Percentiles rank a stretch among this genome's conserved stretches.
Evolutionary conservation across 305 asterid genomes (phyloP).

Genomic region (Fraxinus ornus): DNA sequence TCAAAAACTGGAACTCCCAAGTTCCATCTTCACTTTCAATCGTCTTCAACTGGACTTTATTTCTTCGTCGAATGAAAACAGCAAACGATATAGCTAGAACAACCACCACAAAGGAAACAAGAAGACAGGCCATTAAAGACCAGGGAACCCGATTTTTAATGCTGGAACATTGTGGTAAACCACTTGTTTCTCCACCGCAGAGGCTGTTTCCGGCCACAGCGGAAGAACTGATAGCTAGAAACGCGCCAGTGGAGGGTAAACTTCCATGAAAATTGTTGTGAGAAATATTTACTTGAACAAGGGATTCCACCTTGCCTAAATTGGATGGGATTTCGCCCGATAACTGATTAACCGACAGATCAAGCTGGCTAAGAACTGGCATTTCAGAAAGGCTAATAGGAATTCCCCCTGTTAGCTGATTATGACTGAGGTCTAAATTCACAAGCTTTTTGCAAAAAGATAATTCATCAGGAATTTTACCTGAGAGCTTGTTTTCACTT

Average conservation of each 20-base stretch:
- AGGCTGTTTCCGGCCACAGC: slow-evolving; percentile 61
- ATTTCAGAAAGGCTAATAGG: slow-evolving; percentile 56
- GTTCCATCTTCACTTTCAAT: slow-evolving; percentile 54
- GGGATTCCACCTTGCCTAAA: slow-evolving; percentile 65
- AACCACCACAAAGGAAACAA: slow-evolving; percentile 33
- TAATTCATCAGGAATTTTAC: slow-evolving; percentile 56
- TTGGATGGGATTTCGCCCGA: slow-evolving; percentile 57
- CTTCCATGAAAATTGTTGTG: slow-evolving; percentile 64
- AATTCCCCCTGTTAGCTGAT: slow-evolving; percentile 53
- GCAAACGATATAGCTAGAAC: slow-evolving; percentile 23
- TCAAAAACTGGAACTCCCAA: slow-evolving; percentile 58
- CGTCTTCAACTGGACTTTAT: slow-evolving; percentile 25
- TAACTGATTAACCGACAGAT: slow-evolving; percentile 57
- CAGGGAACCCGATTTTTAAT: slow-evolving; percentile 40
- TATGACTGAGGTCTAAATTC: slow-evolving; percentile 57
- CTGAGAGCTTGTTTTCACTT: slow-evolving; percentile 50
- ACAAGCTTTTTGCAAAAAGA: slow-evolving; percentile 70
- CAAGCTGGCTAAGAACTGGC: slow-evolving; percentile 82
- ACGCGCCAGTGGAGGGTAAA: slow-evolving; percentile 70
- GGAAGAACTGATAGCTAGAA: slow-evolving; percentile 55
- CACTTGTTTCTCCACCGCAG: slow-evolving; percentile 52
- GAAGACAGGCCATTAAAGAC: slow-evolving; percentile 50
- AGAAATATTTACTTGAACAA: slow-evolving; percentile 67
- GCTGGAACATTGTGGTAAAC: slow-evolving; percentile 59
- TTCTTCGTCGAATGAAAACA: slow-evolving; percentile 27